Base-by-base conservation (phyloP, 2,329 filamentous ascomycete species). In the Biscogniauxia sp. region DNA sequence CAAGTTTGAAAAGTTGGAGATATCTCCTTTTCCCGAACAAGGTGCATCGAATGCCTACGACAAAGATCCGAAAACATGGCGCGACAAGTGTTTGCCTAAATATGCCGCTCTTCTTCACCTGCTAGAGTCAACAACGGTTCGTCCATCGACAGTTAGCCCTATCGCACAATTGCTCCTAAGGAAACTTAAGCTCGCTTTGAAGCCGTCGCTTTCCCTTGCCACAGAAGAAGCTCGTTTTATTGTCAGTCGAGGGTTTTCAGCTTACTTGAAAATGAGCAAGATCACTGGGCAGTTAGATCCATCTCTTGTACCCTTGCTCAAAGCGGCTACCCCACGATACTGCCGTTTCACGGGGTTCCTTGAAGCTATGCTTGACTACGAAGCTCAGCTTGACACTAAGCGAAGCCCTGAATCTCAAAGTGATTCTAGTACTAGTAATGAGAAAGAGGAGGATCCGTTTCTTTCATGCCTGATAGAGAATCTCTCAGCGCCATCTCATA, bases 401-500 rank as follows among this genome's bases (percentile, higher is more conserved):
- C 66, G 60, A 6, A 74, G 66, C 51, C 67, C 61, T 50, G 69
- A 72, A 2, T 71, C 69, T 41, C 69, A 69, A 25, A 72, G 68
- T 20, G 69, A 70, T 8, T 72, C 73, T 63, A 68, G 77, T 45
- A 72, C 78, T 13, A 77, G 80, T n/a, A 77, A 79, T 17, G 84
- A 84, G 13, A 71, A 79, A 13, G 82, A 88, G 20, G 81, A 87
- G 37, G 85, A 90, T 56, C 79, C 81, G 0, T 81, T 95, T 11
- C 80, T 88, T 15, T 78, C 80, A 51, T 84, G 86, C 2, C 78
- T 97, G 2, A 82, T 93, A 58, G 80, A 84, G 13, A 96, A 94
- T 65, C 80, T 99, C 20, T 85, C 88, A 4, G 87, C 88, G 0
- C 85, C 90, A 13, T 94, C 90, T 7, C 90, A 93, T 68, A 81